Evolutionary conservation across 2,329 filamentous ascomycete genomes (phyloP).

Genomic region (Akanthomyces lecanii): DNA sequence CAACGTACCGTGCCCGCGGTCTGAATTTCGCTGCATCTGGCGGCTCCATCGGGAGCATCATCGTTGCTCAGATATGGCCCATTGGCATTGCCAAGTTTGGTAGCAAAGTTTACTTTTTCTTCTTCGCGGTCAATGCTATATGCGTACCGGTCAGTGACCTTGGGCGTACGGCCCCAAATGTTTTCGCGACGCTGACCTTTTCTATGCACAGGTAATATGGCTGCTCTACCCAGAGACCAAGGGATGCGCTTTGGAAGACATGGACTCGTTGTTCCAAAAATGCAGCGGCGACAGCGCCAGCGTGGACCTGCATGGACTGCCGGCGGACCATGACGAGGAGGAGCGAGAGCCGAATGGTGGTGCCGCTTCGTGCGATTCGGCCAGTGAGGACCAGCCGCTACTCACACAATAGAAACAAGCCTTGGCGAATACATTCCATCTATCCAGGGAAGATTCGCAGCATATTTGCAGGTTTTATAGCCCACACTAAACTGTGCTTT

Average conservation of each 20-base stretch:
- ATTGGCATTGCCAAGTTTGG: conserved; percentile 48
- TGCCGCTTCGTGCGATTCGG: not conserved
- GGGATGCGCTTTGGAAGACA: conserved; percentile 38
- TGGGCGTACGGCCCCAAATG: conserved; percentile 6
- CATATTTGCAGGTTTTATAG: not conserved
- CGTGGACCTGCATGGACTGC: not conserved
- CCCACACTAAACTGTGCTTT: not conserved
- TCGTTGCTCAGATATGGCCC: conserved; percentile 53
- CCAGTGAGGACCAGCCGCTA: not conserved
- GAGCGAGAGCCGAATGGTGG: not conserved
- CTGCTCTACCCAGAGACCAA: conserved; percentile 44
- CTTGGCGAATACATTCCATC: not conserved
- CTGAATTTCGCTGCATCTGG: conserved; percentile 53
- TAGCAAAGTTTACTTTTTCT: conserved; percentile 53
- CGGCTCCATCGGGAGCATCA: conserved; percentile 51
- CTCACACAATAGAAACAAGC: not conserved
- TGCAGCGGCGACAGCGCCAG: not conserved
- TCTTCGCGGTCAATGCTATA: conserved; percentile 48
- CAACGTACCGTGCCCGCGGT: conserved; percentile 51
- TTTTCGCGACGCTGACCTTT: not conserved
- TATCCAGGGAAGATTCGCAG: not conserved
- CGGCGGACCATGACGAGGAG: not conserved
- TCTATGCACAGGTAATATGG: conserved; percentile 33
- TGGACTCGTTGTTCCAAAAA: conserved; percentile 39
- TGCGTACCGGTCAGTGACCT: conserved; percentile 39